A percentile compares a stretch with the other conserved stretches of the same genome.
Evolutionary conservation across 306 rosid species (phyloP).

Genomic region (Castanea crenata): DNA sequence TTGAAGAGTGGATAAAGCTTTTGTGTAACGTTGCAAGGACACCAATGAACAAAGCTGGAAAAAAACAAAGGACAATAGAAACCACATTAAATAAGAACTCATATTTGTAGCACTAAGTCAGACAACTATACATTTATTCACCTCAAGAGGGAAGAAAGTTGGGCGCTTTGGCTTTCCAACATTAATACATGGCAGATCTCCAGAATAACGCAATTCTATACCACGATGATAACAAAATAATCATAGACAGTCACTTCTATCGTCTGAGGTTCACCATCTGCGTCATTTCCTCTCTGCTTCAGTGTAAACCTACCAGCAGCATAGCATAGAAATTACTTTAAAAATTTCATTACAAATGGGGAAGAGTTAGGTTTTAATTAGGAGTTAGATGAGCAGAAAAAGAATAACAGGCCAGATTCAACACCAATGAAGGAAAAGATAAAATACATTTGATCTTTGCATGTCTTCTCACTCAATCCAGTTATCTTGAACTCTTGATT

Average conservation of each 20-base stretch:
- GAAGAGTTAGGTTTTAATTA: neutral
- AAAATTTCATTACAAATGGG: neutral
- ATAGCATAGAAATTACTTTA: neutral
- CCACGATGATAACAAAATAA: slow-evolving; percentile 64
- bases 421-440: neutral
- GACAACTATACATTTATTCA: slow-evolving; percentile 8
- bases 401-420: neutral
- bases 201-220: slow-evolving; percentile 63
- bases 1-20: slow-evolving; percentile 74
- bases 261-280: slow-evolving; percentile 21
- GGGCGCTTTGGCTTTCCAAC: slow-evolving; percentile 96
- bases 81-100: neutral
- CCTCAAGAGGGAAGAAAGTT: slow-evolving; percentile 85
- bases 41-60: slow-evolving; percentile 72
- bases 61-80: neutral
- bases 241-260: slow-evolving; percentile 78
- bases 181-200: slow-evolving; percentile 76
- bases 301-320: slow-evolving; percentile 50
- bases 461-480: slow-evolving; percentile 75
- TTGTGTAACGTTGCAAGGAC: slow-evolving; percentile 85
- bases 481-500: slow-evolving; percentile 80
- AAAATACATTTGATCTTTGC: slow-evolving; percentile 67
- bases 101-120: neutral
- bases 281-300: slow-evolving; percentile 48
- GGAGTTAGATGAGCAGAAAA: neutral